Conservation (phyloP, 108 stramenopile species). For the Mayamaea pseudoterrestris region DNA sequence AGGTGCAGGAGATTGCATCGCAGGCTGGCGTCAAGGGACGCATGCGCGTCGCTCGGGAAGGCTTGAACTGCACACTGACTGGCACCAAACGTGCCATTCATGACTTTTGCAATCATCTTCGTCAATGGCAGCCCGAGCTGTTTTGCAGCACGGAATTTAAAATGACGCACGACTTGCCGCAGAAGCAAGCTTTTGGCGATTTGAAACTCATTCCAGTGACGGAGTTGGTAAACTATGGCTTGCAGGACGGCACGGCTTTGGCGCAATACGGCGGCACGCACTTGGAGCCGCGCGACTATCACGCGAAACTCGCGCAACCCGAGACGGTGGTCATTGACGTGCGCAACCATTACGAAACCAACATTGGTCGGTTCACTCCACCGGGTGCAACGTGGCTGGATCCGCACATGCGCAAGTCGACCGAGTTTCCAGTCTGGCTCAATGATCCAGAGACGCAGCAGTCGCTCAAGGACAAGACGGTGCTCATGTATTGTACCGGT, state of each 20-base stretch:
- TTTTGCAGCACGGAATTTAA: conserved; percentile 82
- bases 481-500: conserved; percentile 79
- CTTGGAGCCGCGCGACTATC: conserved; percentile 68
- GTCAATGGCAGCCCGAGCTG: conserved; percentile 35
- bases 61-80: conserved; percentile 86
- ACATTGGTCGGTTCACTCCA: conserved; percentile 76
- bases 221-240: conserved; percentile 82
- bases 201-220: conserved; percentile 60
- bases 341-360: conserved; percentile 83
- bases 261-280: conserved; percentile 60
- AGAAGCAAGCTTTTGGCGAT: conserved; percentile 58
- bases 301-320: conserved; percentile 52
- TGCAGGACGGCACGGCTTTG: conserved; percentile 57
- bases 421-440: conserved; percentile 79
- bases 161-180: conserved; percentile 56
- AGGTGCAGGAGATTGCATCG: conserved; percentile 29
- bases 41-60: conserved; percentile 78
- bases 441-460: conserved; percentile 61
- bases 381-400: conserved; percentile 59
- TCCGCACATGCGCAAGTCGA: conserved; percentile 84
- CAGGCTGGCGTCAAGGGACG: conserved; percentile 55
- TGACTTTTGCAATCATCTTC: conserved; percentile 44
- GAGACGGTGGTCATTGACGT: conserved; percentile 85
- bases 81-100: conserved; percentile 28
- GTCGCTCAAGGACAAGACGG: conserved; percentile 74